These are phyloP conservation scores for Asclepias syriaca DNA, from an alignment of 257 asterid genomes.

Conservation along the genomic window DNA sequence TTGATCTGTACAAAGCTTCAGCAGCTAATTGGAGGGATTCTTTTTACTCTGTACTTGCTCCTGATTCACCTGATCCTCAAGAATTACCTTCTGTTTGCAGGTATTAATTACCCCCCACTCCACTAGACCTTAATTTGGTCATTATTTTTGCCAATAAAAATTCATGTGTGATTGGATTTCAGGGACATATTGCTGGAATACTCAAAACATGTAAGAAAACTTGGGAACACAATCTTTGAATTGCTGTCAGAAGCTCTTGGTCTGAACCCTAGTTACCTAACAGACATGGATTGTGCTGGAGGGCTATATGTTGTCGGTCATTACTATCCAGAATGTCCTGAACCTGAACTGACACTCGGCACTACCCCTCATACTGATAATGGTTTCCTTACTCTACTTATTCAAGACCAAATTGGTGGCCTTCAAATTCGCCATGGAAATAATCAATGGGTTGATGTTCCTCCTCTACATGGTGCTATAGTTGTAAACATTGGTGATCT, in stretches of 20 bases:
- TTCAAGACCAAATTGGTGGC: slow-evolving; percentile 39
- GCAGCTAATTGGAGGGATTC: slow-evolving; percentile 68
- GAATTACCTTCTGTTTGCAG: slow-evolving; percentile 50
- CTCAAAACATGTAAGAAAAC: slow-evolving; percentile 14
- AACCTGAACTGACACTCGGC: slow-evolving; percentile 44
- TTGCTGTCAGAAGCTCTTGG: slow-evolving; percentile 40
- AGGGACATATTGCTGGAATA: slow-evolving; percentile 31
- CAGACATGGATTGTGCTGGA: slow-evolving; percentile 25
- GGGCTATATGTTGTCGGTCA: slow-evolving; percentile 22
- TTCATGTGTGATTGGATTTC: background rate
- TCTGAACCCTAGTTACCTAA: slow-evolving; percentile 15
- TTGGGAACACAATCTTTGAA: slow-evolving; percentile 27
- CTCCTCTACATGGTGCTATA: slow-evolving; percentile 29
- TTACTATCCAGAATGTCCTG: slow-evolving; percentile 46
- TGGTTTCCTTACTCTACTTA: slow-evolving; percentile 36
- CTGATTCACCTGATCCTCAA: slow-evolving; percentile 15
- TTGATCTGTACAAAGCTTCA: slow-evolving; percentile 31
- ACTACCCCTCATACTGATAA: slow-evolving; percentile 31
- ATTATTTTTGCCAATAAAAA: too few species aligned
- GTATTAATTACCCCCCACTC: slow-evolving; percentile 10
- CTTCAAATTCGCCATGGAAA: slow-evolving; percentile 37
- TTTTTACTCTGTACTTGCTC: slow-evolving; percentile 22
- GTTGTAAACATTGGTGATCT: slow-evolving; percentile 42
- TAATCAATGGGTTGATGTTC: slow-evolving; percentile 46
- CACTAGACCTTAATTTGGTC: too few species aligned